Evolutionary conservation across 257 asterid genomes (phyloP).

Genomic region (Paraleonurus japonicus): DNA sequence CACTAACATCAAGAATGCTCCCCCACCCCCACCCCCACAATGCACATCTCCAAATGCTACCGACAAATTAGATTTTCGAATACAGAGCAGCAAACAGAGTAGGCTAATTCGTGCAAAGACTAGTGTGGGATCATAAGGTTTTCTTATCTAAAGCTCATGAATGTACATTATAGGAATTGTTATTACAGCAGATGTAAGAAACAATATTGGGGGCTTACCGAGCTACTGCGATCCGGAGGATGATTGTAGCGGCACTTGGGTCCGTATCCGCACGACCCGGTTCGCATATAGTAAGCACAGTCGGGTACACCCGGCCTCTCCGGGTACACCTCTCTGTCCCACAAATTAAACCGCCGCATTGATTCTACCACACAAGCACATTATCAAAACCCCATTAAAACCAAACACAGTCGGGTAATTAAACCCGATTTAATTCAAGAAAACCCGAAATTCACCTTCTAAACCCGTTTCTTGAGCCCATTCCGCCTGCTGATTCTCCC

Average conservation of each 20-base stretch:
- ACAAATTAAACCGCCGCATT: constrained; percentile 50
- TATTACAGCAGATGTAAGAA: too few species aligned
- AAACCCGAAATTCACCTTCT: constrained; percentile 44
- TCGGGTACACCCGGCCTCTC: constrained; percentile 71
- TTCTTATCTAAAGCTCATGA: background rate
- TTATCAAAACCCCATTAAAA: constrained; percentile 13
- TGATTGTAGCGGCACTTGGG: constrained; percentile 84
- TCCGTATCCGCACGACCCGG: constrained; percentile 84
- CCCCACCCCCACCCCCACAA: background rate
- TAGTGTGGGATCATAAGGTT: constrained; percentile 10
- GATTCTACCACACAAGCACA: constrained; percentile 50
- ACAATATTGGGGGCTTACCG: constrained; percentile 41
- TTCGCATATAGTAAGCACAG: constrained; percentile 71
- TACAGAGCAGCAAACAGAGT: background rate
- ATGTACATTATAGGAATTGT: too few species aligned
- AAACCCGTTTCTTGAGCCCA: constrained; percentile 52
- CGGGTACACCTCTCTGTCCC: constrained; percentile 66
- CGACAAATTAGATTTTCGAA: constrained; percentile 1
- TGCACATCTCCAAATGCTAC: background rate
- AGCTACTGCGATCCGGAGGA: constrained; percentile 61
- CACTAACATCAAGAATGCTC: background rate
- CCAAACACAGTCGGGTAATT: constrained; percentile 15
- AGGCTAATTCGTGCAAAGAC: background rate
- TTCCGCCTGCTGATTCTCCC: constrained; percentile 48
- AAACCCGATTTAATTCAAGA: constrained; percentile 9